Base-by-base conservation (phyloP, 108 stramenopile species). In the Nitzschia sp. region DNA sequence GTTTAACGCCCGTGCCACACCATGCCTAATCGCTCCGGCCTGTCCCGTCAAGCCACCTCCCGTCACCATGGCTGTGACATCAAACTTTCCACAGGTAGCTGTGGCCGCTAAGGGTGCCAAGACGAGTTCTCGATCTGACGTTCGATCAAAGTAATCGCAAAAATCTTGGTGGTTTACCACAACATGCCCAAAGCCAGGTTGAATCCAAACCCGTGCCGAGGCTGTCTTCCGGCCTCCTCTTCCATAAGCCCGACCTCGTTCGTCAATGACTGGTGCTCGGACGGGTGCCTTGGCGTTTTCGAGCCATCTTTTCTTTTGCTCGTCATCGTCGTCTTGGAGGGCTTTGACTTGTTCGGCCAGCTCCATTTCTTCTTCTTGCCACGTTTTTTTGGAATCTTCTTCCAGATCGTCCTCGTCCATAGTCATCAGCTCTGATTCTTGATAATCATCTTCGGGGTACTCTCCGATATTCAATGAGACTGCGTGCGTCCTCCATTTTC, bases 1-100 rank as follows among this genome's bases (percentile, higher is more conserved):
- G 53, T 98, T 93, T 58, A 99, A 71, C 8, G 97, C 97, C 30
- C 97, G 73, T 9, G 97, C 88, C 63, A 99, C 30, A 3, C 97
- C 99, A 48, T 93, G 89, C 46, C 96, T 82, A 38, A 98, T 82
- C 2, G 99, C 99, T 45, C 98, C 97, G 1, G 96, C 97, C 79
- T 91, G 92, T 58, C 91, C 98, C 47, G 79, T 87, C 69, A 82
- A 73, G 17, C 94, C 96, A 45, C 96, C 97, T 15, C 96, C 96
- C 35, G 79, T 48, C 8, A 96, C 95, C 1, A 66, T 48, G 17
- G 65, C 78, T 19, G 33, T 68, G 9, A 99, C 81, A 83, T 98
- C 96, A 74, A 97, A 98, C 21, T 74, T 54, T 4, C 99, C 97
- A 46, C 83, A 81, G 1, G 96, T 97, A 34, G 77, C 66, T 26